Percentiles rank a stretch among this genome's conserved stretches.
Evolutionary conservation across 345 rosid genomes (phyloP).

Genomic region (Camelina laxa): DNA sequence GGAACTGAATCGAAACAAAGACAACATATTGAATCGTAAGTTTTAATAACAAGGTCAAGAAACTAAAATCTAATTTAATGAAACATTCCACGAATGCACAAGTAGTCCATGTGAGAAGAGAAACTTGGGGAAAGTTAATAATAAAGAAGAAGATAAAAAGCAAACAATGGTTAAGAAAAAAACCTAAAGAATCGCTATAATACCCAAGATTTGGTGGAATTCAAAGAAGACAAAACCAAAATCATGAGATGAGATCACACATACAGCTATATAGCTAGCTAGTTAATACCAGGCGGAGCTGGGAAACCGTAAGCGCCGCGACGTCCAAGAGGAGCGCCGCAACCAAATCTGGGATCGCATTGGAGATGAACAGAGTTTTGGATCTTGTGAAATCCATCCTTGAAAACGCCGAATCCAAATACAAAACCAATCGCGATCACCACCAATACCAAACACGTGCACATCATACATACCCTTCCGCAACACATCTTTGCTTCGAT

Average conservation of each 20-base stretch:
- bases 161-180: too few species aligned
- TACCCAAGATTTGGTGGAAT: too few species aligned
- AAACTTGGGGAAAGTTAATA: too few species aligned
- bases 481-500: constrained; percentile 68
- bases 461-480: constrained; percentile 71
- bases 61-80: constrained; percentile 20
- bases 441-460: constrained; percentile 72
- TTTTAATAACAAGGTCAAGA: neutral
- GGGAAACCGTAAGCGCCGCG: constrained; percentile 49
- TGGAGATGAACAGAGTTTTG: constrained; percentile 62
- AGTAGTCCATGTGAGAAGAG: constrained; percentile 1
- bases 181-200: too few species aligned
- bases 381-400: constrained; percentile 77
- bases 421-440: constrained; percentile 68
- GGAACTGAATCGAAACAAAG: neutral
- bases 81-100: constrained; percentile 18
- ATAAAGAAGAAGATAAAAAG: too few species aligned
- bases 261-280: neutral
- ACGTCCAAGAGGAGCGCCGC: constrained; percentile 55
- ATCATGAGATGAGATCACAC: too few species aligned
- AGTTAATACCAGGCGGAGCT: constrained; percentile 41
- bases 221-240: too few species aligned
- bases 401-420: constrained; percentile 88
- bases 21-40: neutral
- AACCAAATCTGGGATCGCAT: constrained; percentile 45